These are phyloP conservation scores for Colletotrichum scovillei DNA, from an alignment of 2,329 filamentous ascomycete genomes.

Conservation along the genomic window DNA sequence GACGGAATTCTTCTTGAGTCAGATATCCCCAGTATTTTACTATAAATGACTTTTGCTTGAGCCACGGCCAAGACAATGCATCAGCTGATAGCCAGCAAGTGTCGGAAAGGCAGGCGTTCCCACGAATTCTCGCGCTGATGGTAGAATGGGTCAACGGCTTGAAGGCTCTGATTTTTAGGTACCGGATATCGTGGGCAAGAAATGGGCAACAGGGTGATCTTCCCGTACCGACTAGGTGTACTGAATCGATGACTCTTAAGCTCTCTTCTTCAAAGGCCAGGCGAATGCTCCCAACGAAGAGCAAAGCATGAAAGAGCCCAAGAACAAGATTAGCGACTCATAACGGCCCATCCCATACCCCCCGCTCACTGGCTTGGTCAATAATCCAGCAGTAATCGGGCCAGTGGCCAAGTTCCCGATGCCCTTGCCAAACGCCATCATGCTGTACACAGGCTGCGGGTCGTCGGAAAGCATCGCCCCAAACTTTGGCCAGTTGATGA, in stretches of 20 bases:
- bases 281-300: slow-evolving; percentile 27
- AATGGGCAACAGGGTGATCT: no score
- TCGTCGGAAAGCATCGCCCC: slow-evolving; percentile 42
- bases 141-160: neutral
- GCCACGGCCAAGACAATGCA: neutral
- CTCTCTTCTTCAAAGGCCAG: slow-evolving; percentile 25
- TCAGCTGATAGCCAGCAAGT: neutral
- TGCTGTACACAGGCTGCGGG: slow-evolving; percentile 40
- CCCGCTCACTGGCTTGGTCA: slow-evolving; percentile 29
- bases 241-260: neutral
- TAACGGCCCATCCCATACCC: slow-evolving; percentile 31
- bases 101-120: no score
- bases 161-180: neutral
- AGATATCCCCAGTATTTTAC: neutral
- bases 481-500: slow-evolving; percentile 42
- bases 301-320: slow-evolving; percentile 32
- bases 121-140: neutral
- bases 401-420: slow-evolving; percentile 43
- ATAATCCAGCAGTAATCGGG: slow-evolving; percentile 39
- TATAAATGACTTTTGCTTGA: neutral
- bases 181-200: no score
- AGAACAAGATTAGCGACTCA: slow-evolving; percentile 27
- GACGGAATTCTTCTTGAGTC: neutral
- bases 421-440: slow-evolving; percentile 45
- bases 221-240: no score